Base-by-base conservation (phyloP, 2,329 filamentous ascomycete genomes). In the Furcasterigmium sp. region DNA sequence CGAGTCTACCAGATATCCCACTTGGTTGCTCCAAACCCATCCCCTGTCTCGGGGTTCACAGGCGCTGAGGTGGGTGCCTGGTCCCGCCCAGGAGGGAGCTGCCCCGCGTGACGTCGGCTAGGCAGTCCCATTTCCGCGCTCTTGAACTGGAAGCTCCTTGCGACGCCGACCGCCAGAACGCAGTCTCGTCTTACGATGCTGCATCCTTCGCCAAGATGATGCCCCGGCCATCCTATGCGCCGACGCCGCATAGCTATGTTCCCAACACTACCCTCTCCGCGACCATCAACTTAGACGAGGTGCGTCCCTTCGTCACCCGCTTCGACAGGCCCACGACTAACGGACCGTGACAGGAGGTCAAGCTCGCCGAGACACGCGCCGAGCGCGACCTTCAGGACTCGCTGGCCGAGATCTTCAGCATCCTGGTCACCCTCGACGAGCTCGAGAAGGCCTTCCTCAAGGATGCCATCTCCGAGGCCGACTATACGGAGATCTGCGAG, bases 401-500 rank as follows among this genome's bases (percentile, higher is more conserved):
- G 2, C 80, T 98, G 13, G 93, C 91, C 43, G 93, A 98, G 66
- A 84, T 98, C 19, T 98, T 97, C 67, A 95, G 91, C 68, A 97
- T 98, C 53, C 91, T 98, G 29, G 80, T 96, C 48, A 97, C 93
- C 0, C 74, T 98, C 3, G 93, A 98, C 60, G 90, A 94, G 51
- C 78, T 98, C 2, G 93, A 98, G 59, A 95, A 94, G 63, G 94
- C 91, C 1, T 98, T 95, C 59, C 79, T 98, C 30, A 94, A 95
- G 59, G 93, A 98, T 72, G 91, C 90, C 18, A 85, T 98, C 40
- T 80, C 86, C 6, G 93, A 97, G 65, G 76, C 77, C 41, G 91
- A 96, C 57, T 98, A 98, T 64, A 95, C 91, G 2, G 93, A 97
- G 60, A 95, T 93, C 52, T 98, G 94, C 72, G 87, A 91, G 59